These are phyloP conservation scores for Serendipita sp. DNA, from an alignment of 768 basidiomycete genomes.

Conservation along the genomic window DNA sequence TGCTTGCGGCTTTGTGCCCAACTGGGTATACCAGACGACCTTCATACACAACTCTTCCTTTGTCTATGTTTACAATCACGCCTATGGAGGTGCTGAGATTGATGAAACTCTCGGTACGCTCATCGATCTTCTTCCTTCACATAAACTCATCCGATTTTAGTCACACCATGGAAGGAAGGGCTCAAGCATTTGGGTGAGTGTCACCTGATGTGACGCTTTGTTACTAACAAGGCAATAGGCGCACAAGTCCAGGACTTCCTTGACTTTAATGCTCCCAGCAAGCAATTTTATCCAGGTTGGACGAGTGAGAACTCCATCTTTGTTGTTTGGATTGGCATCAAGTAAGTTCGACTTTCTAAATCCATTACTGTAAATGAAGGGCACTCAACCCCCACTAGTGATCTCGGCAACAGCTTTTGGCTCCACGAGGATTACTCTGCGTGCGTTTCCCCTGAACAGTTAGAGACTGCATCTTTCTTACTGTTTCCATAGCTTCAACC, in stretches of 20 bases:
- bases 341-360: not conserved
- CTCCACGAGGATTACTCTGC: not conserved
- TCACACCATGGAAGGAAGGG: not conserved
- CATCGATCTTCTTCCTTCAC: not conserved
- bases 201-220: too few relatives aligned
- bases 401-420: not conserved
- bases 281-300: slow-evolving; percentile 2
- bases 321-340: not conserved
- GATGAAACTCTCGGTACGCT: not conserved
- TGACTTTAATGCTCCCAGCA: not conserved
- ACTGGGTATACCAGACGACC: not conserved
- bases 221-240: too few relatives aligned
- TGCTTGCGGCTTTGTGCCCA: not conserved
- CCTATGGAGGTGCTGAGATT: not conserved
- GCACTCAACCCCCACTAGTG: not conserved
- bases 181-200: not conserved
- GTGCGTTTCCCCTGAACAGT: not conserved
- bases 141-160: not conserved
- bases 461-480: not conserved
- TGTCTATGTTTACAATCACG: slow-evolving; percentile 5
- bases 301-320: not conserved
- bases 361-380: not conserved
- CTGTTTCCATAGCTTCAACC: not conserved
- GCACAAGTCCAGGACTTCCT: not conserved
- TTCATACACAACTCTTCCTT: not conserved